A percentile compares a stretch with the other conserved stretches of the same genome.
Evolutionary conservation across 2,329 filamentous ascomycete genomes (phyloP).

Genomic region (Colletotrichum tropicale): DNA sequence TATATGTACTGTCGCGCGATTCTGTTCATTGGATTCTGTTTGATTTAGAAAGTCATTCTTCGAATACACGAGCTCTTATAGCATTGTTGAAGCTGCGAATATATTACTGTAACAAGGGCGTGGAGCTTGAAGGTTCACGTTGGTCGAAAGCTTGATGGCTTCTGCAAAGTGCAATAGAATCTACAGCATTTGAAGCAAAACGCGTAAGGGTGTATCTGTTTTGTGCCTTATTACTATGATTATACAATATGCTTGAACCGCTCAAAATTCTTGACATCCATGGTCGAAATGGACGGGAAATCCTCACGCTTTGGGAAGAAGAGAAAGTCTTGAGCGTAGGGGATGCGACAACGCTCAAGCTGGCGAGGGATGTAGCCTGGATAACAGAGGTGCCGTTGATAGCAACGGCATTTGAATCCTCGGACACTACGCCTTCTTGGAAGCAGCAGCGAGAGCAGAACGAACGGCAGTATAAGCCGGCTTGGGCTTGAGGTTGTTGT

Average conservation of each 20-base stretch:
- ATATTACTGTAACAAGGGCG: not conserved
- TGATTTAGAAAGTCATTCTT: not conserved
- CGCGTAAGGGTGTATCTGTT: not conserved
- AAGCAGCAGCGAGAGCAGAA: not conserved
- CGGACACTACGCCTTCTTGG: not conserved
- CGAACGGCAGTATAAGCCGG: slow-evolving; percentile 36
- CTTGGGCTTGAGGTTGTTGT: slow-evolving; percentile 41
- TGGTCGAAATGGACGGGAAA: not conserved
- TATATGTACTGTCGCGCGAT: rapidly evolving
- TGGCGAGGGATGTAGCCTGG: not conserved
- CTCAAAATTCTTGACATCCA: not conserved
- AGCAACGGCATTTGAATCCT: not conserved
- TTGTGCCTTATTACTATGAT: not conserved
- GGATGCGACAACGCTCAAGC: not conserved
- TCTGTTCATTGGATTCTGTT: not conserved
- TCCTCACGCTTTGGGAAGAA: not conserved
- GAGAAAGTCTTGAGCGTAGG: no score
- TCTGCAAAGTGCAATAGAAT: not conserved
- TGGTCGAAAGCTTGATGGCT: not conserved
- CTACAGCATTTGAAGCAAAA: not conserved
- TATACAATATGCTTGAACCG: not conserved
- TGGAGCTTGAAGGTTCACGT: not conserved
- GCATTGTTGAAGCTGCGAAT: not conserved
- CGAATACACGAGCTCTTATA: not conserved
- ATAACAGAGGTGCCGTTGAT: not conserved